Evolutionary conservation across 192 early-diverging fungal species (phyloP).

Genomic region (Coemansia sp.): DNA sequence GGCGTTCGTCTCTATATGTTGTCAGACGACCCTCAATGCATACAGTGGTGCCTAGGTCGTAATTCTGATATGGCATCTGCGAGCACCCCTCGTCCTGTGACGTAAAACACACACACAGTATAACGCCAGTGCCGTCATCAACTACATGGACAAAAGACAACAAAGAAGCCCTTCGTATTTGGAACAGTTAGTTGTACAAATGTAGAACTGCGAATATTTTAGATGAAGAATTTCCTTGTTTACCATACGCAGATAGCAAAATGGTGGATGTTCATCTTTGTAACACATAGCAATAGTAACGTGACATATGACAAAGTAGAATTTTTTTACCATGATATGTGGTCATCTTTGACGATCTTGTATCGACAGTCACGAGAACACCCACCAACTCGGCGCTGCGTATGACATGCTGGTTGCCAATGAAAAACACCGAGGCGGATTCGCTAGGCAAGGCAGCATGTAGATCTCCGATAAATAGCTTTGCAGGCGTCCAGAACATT

Average conservation of each 20-base stretch:
- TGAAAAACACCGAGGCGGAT: slow-evolving; percentile 29
- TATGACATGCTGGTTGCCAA: slow-evolving; percentile 32
- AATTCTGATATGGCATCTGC: slow-evolving; percentile 2
- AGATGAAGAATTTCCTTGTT: not conserved
- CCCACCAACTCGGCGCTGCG: slow-evolving; percentile 45
- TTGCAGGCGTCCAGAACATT: slow-evolving; percentile 44
- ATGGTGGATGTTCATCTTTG: not conserved
- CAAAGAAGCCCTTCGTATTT: slow-evolving; percentile 1
- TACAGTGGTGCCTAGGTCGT: slow-evolving; percentile 28
- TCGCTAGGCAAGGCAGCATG: slow-evolving; percentile 19
- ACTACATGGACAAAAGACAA: slow-evolving; percentile 20
- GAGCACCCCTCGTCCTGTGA: slow-evolving; percentile 25
- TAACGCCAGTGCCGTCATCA: slow-evolving; percentile 48
- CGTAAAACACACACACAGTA: slow-evolving; percentile 37
- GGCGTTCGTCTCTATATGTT: slow-evolving; percentile 29
- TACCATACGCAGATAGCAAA: not conserved
- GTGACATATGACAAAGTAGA: not conserved
- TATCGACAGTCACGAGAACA: slow-evolving; percentile 35
- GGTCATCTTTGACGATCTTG: slow-evolving; percentile 23
- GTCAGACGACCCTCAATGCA: slow-evolving; percentile 34
- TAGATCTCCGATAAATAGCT: slow-evolving; percentile 50
- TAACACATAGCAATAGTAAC: not conserved
- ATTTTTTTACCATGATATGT: slow-evolving; percentile 26
- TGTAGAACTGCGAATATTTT: not conserved
- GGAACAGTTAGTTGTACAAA: not conserved